These are phyloP conservation scores for Chondrostereum purpureum DNA, from an alignment of 1,284 basidiomycete species.

Conservation along the genomic window DNA sequence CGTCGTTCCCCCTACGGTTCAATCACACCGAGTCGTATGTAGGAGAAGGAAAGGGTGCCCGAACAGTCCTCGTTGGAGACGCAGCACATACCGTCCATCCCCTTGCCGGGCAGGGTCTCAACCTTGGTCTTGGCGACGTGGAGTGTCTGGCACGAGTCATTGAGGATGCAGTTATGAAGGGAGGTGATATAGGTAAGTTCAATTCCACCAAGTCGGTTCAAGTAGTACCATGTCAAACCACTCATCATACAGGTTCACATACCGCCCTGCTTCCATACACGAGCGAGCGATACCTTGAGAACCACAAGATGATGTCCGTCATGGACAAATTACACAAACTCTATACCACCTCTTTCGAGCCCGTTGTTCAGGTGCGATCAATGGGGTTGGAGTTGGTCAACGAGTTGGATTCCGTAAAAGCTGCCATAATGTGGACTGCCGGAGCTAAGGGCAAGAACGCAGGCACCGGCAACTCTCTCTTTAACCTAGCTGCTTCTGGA, in stretches of 20 bases:
- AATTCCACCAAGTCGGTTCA: constrained; percentile 1
- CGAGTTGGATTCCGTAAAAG: constrained; percentile 79
- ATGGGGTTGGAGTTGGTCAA: constrained; percentile 88
- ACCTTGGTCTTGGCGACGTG: constrained; percentile 87
- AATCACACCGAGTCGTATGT: constrained; percentile 87
- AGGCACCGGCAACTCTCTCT: constrained; percentile 14
- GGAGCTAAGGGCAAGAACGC: constrained; percentile 36
- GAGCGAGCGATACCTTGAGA: constrained; percentile 75
- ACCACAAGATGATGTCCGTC: constrained; percentile 78
- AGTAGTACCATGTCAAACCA: constrained; percentile 1
- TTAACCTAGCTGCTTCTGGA: constrained; percentile 28
- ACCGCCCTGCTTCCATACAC: constrained; percentile 75
- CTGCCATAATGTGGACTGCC: constrained; percentile 75
- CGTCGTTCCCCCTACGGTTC: constrained; percentile 87
- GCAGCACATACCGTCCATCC: constrained; percentile 96
- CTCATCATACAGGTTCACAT: constrained; percentile 53
- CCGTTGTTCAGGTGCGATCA: constrained; percentile 81
- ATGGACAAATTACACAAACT: constrained; percentile 87
- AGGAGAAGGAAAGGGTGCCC: constrained; percentile 56
- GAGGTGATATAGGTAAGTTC: constrained; percentile 74
- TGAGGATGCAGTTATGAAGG: constrained; percentile 45
- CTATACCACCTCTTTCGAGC: constrained; percentile 60
- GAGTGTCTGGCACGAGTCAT: constrained; percentile 64
- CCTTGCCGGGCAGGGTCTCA: constrained; percentile 95
- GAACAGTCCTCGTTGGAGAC: constrained; percentile 91